A percentile compares a stretch with the other conserved stretches of the same genome.
These are phyloP conservation scores for Reutealis trisperma DNA, from an alignment of 345 rosid species.

Conservation along the genomic window DNA sequence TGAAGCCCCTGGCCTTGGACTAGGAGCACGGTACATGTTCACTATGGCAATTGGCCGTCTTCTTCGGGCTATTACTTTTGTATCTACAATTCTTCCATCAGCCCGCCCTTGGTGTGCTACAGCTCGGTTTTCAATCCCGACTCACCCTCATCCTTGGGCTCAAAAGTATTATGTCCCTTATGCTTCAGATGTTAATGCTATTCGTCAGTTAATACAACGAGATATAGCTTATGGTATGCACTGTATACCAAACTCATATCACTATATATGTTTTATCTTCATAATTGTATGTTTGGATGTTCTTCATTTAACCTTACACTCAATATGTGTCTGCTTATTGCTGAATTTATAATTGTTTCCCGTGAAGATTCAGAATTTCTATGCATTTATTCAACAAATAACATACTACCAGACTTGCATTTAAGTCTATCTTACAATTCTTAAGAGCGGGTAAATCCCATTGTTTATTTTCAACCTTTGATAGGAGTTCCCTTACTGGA, in stretches of 20 bases:
- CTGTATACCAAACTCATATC: not conserved
- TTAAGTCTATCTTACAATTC: too few relatives aligned
- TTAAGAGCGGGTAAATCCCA: not conserved
- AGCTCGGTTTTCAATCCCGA: conserved; percentile 62
- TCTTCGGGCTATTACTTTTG: conserved; percentile 82
- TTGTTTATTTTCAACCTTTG: not conserved
- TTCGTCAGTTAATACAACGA: conserved; percentile 49
- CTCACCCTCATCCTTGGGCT: conserved; percentile 84
- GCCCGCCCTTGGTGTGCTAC: conserved; percentile 94
- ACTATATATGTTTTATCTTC: not conserved
- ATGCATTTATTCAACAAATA: not conserved
- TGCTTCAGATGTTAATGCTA: conserved; percentile 67
- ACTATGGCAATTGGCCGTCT: conserved; percentile 93
- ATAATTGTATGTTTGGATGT: not conserved
- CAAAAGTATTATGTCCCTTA: conserved; percentile 92
- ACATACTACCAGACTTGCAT: not conserved
- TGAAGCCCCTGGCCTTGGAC: conserved; percentile 88
- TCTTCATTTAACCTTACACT: not conserved
- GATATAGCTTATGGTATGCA: conserved; percentile 72
- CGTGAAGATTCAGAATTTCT: not conserved
- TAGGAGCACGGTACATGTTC: conserved; percentile 89
- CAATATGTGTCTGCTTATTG: not conserved
- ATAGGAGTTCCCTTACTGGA: not conserved
- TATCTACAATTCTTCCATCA: conserved; percentile 88
- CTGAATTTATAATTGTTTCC: not conserved